Percentiles rank a stretch among this genome's conserved stretches.
Evolutionary conservation across 768 basidiomycete species (phyloP).

Genomic region (Boletellus ananiceps): DNA sequence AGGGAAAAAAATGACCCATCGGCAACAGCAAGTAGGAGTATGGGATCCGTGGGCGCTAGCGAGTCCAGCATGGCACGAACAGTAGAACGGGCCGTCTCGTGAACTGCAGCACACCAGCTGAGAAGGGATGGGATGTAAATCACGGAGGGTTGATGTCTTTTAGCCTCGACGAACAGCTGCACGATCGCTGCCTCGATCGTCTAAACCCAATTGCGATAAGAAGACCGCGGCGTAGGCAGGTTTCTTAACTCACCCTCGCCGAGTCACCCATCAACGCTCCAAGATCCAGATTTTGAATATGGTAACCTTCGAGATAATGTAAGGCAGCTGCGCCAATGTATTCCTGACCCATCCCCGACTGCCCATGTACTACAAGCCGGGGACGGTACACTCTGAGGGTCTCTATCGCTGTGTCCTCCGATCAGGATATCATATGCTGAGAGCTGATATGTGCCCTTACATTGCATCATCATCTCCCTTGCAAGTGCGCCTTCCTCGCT

Average conservation of each 20-base stretch:
- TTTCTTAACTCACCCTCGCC: conserved; percentile 58
- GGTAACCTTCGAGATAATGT: conserved; percentile 93
- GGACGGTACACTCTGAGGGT: conserved; percentile 88
- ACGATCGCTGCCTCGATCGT: conserved; percentile 90
- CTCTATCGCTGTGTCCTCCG: conserved; percentile 67
- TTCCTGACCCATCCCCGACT: conserved; percentile 83
- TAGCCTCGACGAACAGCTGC: conserved; percentile 94
- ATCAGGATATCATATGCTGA: conserved; percentile 1
- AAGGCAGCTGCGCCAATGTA: conserved; percentile 88
- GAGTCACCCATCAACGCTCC: conserved; percentile 87
- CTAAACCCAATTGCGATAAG: conserved; percentile 35
- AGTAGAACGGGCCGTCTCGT: conserved; percentile 79
- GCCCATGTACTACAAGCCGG: conserved; percentile 77
- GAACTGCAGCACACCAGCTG: conserved; percentile 81
- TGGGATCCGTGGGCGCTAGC: conserved; percentile 85
- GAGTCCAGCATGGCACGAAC: conserved; percentile 90
- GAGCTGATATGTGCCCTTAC: conserved; percentile 38
- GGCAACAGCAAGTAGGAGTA: conserved; percentile 86
- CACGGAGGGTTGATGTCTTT: conserved; percentile 93
- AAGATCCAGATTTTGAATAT: conserved; percentile 90
- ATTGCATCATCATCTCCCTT: conserved; percentile 83
- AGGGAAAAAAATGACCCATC: conserved; percentile 70
- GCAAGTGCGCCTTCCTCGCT: conserved; percentile 81
- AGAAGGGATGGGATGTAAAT: conserved; percentile 89
- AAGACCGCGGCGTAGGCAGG: neutral